Evolutionary conservation across 2,329 filamentous ascomycete species (phyloP), one percentile per base, ranked within the genome.

Genomic region (Botrytis porri): DNA sequence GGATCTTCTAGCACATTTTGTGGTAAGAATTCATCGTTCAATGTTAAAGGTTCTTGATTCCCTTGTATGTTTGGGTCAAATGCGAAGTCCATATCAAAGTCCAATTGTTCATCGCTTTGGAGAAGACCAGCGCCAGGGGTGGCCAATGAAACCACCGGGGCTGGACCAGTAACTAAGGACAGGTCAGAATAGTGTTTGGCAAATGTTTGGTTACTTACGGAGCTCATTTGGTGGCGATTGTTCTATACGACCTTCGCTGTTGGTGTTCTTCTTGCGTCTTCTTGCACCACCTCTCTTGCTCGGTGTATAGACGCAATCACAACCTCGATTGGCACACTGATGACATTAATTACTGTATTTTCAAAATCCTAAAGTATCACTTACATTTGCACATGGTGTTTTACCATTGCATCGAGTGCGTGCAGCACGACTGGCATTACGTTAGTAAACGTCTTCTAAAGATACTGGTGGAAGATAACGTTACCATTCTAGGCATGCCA

Each of bases 401-500:
- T 84, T 82, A 59, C 84, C 84, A 78, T 86, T 84, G 76, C 84
- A 86, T 75, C 84, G 82, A 67, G 83, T 85, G 65, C 84, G 82
- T 51, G 84, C 84, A 69, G 83, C 81, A 73, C 84, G 83, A 77
- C 84, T 85, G 35, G 29, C 12, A 22, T 57, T n/a, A 65, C 39
- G 16, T 73, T 67, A 69, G 43, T 48, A 29, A 43, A 51, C 45
- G 32, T 61, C 43, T 20, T 41, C 25, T 25, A 22, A 57, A 18
- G 39, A 67, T 57, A 39, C 8, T 12, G 45, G 37, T 54, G 20
- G 41, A 48, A 67, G 1, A n/a, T 37, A 48, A 51, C 45, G 83
- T 74, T 82, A 86, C 85, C 85, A 86, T 70, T 84, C 83, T 73
- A 86, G 81, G 76, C 85, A 86, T 35, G 85, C 85, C 69, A 85